Percentiles rank a stretch among this genome's conserved stretches.
These are phyloP conservation scores for Cerioporus squamosus DNA, from an alignment of 1,284 basidiomycete genomes.

Conservation along the genomic window DNA sequence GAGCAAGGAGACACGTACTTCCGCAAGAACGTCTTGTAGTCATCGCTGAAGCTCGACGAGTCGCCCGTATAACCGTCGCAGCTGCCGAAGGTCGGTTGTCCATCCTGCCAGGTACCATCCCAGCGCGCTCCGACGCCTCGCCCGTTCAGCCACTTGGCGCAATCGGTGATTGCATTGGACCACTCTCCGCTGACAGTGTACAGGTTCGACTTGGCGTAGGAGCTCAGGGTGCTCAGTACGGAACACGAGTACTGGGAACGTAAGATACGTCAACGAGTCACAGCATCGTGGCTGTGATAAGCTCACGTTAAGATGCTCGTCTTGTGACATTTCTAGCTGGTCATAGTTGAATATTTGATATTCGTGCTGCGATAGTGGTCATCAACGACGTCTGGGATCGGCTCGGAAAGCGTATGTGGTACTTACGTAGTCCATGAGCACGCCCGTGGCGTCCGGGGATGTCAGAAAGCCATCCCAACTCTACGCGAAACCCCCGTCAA, in stretches of 20 bases:
- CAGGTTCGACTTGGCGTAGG: slow-evolving; percentile 53
- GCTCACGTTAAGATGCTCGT: slow-evolving; percentile 58
- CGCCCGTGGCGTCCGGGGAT: slow-evolving; percentile 51
- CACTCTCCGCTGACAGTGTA: slow-evolving; percentile 78
- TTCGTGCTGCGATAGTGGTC: slow-evolving; percentile 55
- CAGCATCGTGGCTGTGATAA: neutral
- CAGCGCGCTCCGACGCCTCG: slow-evolving; percentile 73
- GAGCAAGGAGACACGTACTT: slow-evolving; percentile 44
- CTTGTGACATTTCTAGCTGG: slow-evolving; percentile 57
- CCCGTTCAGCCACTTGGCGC: slow-evolving; percentile 78
- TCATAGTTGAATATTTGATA: slow-evolving; percentile 79
- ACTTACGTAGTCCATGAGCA: slow-evolving; percentile 65
- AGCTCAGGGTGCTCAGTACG: slow-evolving; percentile 27
- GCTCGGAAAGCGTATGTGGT: neutral
- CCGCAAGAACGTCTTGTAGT: slow-evolving; percentile 68
- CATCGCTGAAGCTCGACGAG: slow-evolving; percentile 57
- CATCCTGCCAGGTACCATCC: slow-evolving; percentile 56
- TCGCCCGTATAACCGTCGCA: slow-evolving; percentile 67
- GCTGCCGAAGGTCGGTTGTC: slow-evolving; percentile 52
- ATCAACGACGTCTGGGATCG: neutral
- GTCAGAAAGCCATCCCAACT: slow-evolving; percentile 69
- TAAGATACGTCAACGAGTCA: neutral
- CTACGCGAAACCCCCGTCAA: slow-evolving; percentile 30
- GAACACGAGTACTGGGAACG: slow-evolving; percentile 31
- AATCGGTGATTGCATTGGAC: slow-evolving; percentile 82